Evolutionary conservation across 2,329 filamentous ascomycete species (phyloP), one percentile per base, ranked within the genome.

Genomic region (Sarocladiaceae sp.): DNA sequence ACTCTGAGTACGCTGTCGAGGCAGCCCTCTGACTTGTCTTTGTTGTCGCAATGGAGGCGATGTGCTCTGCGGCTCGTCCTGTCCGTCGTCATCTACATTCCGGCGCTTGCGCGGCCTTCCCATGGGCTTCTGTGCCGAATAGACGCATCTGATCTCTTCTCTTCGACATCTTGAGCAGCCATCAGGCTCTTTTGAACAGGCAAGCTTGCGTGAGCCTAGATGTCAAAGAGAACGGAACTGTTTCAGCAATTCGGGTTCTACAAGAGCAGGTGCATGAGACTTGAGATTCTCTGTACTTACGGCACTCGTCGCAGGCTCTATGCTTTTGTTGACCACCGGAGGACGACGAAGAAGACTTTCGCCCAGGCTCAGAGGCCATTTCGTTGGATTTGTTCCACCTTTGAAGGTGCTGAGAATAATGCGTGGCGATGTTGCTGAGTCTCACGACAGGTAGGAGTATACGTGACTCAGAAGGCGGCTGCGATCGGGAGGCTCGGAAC

Each of bases 61-160:
- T 15, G 44, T 48, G 8, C 26, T 11, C 13, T 29, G 26, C 13
- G 10, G 44, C 17, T 33, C 44, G 8, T 15, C 25, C 5, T 20
- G 11, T 26, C 51, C 11, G 7, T 51, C 51, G 11, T 61, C 58
- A 13, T 73, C 71, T 26, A 64, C 56, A 37, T 65, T 64, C 17
- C 70, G 74, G 53, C 79, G 72, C 66, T 86, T 86, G 52, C 82
- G 71, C 20, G 83, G 83, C 37, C 83, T 73, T 3, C 83, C 83
- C 83, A 86, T 86, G 36, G 71, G 80, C 65, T 86, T 86, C 62
- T 86, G 83, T 12, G 75, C 70, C 7, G 82, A 86, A 66, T 86
- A 87, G 57, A 80, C 71, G 60, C 83, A 87, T 37, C 55, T 52
- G 37, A 84, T 76, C 53, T 72, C 73, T 58, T 86, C 83, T 52